Evolutionary conservation across 129 eudicot genomes (phyloP), one percentile per base, ranked within the genome.

Genomic region (Tagetes patula): DNA sequence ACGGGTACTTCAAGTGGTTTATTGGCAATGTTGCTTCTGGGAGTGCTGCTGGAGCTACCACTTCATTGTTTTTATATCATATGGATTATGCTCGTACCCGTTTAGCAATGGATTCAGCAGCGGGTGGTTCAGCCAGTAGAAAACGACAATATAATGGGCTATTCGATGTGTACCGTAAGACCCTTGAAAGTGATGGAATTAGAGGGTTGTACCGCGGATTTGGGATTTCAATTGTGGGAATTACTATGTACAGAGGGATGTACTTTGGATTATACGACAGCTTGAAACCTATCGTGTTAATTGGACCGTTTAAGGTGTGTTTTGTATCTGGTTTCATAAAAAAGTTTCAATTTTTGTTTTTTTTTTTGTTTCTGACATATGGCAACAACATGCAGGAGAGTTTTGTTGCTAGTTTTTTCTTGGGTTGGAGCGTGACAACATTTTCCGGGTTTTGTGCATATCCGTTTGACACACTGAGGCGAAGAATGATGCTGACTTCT

Each of bases 31-130:
- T 95, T 78, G 99, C 99, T 83, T 90, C 97, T 1, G 99, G 99
- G 43, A 95, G 99, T 87, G 97, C 97, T 76, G 99, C 99, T 30
- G 99, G 99, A 76, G 99, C 99, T 58, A 95, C 99, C 49, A 91
- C 97, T 53, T 95, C 97, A 20, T 71, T 95, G 58, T 87, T 95
- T 77, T 81, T 95, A 3, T 95, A 95, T 85, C 99, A 95, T 79
- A 61, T 95, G 69, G 99, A 95, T 68, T 95, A 91, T 69, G 99
- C 90, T 32, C 81, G 99, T 50, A 95, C 99, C 43, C 97, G 97
- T 36, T 78, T 95, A 66, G 99, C 71, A 47, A 88, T 86, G 27
- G 99, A 95, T 86, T 81, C 97, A 40, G 42, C 84, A 2, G 42
- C 84, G 3, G 65, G 82, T 55, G 74, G 38, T 67, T 84, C 88